phyloP scores from a whole-genome alignment of 2,329 filamentous ascomycete genomes.

The Coniella lustricola region DNA sequence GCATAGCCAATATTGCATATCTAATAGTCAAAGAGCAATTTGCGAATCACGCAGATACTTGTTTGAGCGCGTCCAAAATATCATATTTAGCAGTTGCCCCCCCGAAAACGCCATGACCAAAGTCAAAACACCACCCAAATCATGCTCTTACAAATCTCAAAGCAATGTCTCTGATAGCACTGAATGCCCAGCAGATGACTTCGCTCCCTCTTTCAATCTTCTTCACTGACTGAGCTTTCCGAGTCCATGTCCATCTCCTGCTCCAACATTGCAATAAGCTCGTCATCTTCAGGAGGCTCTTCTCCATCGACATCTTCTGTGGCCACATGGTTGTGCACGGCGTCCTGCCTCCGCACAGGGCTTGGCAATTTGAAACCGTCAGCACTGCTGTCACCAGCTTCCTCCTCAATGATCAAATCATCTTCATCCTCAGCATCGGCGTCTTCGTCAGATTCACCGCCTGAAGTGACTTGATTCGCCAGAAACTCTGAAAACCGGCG shows the following conservation, averaged over 20 bases:
- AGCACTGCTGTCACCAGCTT: slow-evolving; percentile 31
- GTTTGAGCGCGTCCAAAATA: too few relatives aligned
- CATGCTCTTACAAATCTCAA: too few relatives aligned
- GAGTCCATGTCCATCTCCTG: slow-evolving; percentile 47
- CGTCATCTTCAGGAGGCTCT: slow-evolving; percentile 37
- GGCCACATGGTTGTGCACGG: background rate
- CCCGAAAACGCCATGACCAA: too few relatives aligned
- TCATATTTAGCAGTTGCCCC: too few relatives aligned
- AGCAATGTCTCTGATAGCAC: too few relatives aligned
- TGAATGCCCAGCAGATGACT: background rate
- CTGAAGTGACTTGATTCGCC: slow-evolving; percentile 31
- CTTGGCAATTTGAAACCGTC: slow-evolving; percentile 46
- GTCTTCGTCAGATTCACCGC: slow-evolving; percentile 33
- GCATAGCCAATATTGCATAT: too few relatives aligned
- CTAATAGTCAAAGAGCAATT: too few relatives aligned
- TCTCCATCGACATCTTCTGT: slow-evolving; percentile 18
- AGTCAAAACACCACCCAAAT: too few relatives aligned
- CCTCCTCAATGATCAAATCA: slow-evolving; percentile 29
- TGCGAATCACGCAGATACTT: too few relatives aligned
- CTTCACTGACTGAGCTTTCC: slow-evolving; percentile 61
- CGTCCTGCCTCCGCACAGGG: slow-evolving; percentile 35
- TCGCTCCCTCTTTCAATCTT: slow-evolving; percentile 38
- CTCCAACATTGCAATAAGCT: slow-evolving; percentile 51
- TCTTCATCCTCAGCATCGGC: slow-evolving; percentile 40
- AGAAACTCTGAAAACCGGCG: slow-evolving; percentile 49